These are phyloP conservation scores for Euphorbia corollata DNA, from an alignment of 441 rosid species.

Conservation along the genomic window DNA sequence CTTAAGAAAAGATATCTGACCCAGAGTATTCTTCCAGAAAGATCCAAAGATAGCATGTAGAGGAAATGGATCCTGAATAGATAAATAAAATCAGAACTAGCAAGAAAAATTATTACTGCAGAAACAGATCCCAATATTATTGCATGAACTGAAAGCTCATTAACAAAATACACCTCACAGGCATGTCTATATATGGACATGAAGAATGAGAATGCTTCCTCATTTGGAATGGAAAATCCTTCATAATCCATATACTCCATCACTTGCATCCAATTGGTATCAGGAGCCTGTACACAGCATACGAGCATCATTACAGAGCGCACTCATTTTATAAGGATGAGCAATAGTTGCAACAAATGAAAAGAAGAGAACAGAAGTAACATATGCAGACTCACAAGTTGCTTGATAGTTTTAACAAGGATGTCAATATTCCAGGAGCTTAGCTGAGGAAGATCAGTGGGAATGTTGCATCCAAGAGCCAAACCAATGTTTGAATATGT, in stretches of 20 bases:
- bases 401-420: conserved; percentile 64
- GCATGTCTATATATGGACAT: conserved; percentile 74
- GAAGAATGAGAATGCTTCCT: conserved; percentile 79
- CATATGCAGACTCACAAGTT: conserved; percentile 49
- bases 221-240: conserved; percentile 76
- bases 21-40: conserved; percentile 81
- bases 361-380: conserved; percentile 1
- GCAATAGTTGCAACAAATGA: conserved; percentile 9
- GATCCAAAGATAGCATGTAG: conserved; percentile 71
- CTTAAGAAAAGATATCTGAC: conserved; percentile 81
- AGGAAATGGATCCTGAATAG: conserved; percentile 83
- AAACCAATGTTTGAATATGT: conserved; percentile 56
- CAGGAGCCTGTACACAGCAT: conserved; percentile 61
- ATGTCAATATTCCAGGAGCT: conserved; percentile 76
- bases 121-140: conserved; percentile 4
- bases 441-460: conserved; percentile 46
- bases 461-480: conserved; percentile 60
- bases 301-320: neutral
- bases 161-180: conserved; percentile 52
- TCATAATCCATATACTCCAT: conserved; percentile 82
- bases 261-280: conserved; percentile 68
- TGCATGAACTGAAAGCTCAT: conserved; percentile 4
- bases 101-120: neutral
- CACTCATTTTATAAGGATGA: neutral
- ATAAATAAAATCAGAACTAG: conserved; percentile 21